phyloP scores from a whole-genome alignment of 2,329 filamentous ascomycete species.

The Diaporthe destruens region DNA sequence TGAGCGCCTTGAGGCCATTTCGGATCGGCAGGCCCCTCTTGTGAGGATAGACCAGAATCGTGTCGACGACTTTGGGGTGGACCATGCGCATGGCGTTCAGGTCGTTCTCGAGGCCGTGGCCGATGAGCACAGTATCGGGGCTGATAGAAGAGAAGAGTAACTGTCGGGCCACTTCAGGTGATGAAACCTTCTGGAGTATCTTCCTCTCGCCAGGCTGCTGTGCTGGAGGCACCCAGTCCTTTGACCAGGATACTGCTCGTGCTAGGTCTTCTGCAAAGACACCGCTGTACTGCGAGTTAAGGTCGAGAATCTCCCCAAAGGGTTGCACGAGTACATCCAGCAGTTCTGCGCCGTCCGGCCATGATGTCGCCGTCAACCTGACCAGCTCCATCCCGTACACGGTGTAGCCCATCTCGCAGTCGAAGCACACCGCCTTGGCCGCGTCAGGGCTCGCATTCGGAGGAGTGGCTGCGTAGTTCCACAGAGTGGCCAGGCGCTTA shows the following conservation, averaged over 20 bases:
- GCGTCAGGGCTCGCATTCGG: constrained; percentile 65
- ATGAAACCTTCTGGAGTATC: constrained; percentile 78
- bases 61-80: constrained; percentile 88
- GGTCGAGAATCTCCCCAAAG: constrained; percentile 84
- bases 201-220: constrained; percentile 48
- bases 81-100: constrained; percentile 87
- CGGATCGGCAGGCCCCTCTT: constrained; percentile 81
- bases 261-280: constrained; percentile 83
- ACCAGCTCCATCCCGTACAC: constrained; percentile 89
- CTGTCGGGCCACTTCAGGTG: constrained; percentile 79
- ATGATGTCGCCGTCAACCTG: constrained; percentile 87
- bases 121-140: constrained; percentile 85
- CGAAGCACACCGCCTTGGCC: constrained; percentile 81
- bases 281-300: constrained; percentile 94
- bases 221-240: constrained; percentile 46
- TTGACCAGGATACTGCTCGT: constrained; percentile 70
- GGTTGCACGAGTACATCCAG: constrained; percentile 90
- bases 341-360: constrained; percentile 81
- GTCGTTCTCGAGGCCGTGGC: constrained; percentile 96
- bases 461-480: constrained; percentile 86
- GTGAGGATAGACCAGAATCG: constrained; percentile 86
- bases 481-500: constrained; percentile 79
- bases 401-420: constrained; percentile 99
- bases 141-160: constrained; percentile 82
- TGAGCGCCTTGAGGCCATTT: constrained; percentile 81